Evolutionary conservation across 176 grass and related monocot species (phyloP).

Genomic region (Chloris gayana): DNA sequence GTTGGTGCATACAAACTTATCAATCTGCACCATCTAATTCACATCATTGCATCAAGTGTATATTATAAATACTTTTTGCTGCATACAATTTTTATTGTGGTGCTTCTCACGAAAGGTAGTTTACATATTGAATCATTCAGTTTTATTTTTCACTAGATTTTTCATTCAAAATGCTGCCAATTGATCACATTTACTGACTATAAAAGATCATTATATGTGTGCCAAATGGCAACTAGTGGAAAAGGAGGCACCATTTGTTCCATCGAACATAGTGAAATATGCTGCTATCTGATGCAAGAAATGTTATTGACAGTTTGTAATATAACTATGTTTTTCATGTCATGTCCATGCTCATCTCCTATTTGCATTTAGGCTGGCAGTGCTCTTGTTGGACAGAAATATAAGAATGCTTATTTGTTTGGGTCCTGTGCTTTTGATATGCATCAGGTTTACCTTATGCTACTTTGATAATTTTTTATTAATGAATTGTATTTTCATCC

Average conservation of each 20-base stretch:
- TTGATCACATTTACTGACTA: constrained; percentile 19
- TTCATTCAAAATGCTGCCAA: neutral
- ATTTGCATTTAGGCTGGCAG: neutral
- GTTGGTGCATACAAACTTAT: no score
- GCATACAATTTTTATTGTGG: neutral
- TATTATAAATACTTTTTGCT: neutral
- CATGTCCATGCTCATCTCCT: neutral
- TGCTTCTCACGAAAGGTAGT: constrained; percentile 2
- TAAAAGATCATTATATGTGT: constrained; percentile 20
- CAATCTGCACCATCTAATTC: constrained; percentile 17
- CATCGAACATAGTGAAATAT: constrained; percentile 22
- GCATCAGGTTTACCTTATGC: constrained; percentile 6
- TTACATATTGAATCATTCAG: constrained; percentile 22
- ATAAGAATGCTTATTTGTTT: constrained; percentile 25
- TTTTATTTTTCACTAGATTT: constrained; percentile 13
- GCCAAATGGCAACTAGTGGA: constrained; percentile 24
- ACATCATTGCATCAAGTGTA: constrained; percentile 18
- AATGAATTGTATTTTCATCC: constrained; percentile 32
- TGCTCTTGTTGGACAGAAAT: constrained; percentile 19
- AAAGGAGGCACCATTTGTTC: constrained; percentile 7
- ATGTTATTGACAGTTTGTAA: constrained; percentile 1
- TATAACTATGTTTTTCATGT: neutral
- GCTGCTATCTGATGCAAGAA: constrained; percentile 15
- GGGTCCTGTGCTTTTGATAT: constrained; percentile 2
- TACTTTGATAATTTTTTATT: constrained; percentile 17